Evolutionary conservation across 306 rosid species (phyloP), one percentile per base, ranked within the genome.

Genomic region (Mimosa bimucronata): DNA sequence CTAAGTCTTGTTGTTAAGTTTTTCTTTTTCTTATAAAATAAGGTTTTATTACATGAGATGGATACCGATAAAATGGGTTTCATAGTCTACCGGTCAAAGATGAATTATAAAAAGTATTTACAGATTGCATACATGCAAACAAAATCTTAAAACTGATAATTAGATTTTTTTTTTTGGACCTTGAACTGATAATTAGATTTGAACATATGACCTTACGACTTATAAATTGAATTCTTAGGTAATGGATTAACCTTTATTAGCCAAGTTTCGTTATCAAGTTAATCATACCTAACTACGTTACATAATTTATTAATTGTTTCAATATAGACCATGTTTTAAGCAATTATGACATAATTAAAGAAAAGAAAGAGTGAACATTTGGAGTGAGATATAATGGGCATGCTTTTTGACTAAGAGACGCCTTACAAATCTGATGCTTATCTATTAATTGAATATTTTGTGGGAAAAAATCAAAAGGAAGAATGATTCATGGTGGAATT

Each of bases 371-470:
- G 40, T 31, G 72, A 55, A 55, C 62, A 23, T 21, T 2, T n/a
- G 29, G 13, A 58, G 38, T 78, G 76, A 41, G 30, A 21, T 57
- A 8, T 34, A 67, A 25, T 28, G 29, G 57, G 42, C 10, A 69
- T 16, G 48, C 81, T 78, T 78, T 78, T 69, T 78, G 82, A 70
- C 71, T 69, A 10, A 76, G 64, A 41, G 77, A 55, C 69, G 58
- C 61, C 77, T 29, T 55, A 40, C 82, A 57, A 68, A 29, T 58
- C 48, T 57, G 68, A 57, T 68, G 64, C 70, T 69, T 69, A 78
- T 78, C 82, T 19, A 19, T 55, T 58, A 23, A 58, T 23, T 78
- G 76, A 69, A 78, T 25, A 1, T 78, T 52, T 23, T 10, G 30
- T 10, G 31, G 31, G 68, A 14, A 13, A 29, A 16, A 64, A 64